phyloP scores from a whole-genome alignment of 2,329 filamentous ascomycete species.

The Gnomoniopsis sp. region DNA sequence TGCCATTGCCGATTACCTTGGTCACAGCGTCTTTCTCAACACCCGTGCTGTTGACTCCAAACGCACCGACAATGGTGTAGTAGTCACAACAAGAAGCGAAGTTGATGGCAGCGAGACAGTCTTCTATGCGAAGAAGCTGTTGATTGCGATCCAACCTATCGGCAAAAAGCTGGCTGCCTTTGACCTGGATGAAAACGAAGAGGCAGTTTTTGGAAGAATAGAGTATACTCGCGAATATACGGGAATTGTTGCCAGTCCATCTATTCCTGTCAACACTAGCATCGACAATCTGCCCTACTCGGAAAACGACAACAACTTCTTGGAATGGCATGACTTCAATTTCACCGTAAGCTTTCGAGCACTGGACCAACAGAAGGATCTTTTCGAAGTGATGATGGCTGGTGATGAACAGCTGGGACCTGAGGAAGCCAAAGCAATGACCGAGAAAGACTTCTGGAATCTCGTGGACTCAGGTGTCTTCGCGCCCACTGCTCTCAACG shows the following conservation, averaged over 20 bases:
- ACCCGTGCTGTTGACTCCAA: slow-evolving; percentile 30
- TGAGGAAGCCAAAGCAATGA: slow-evolving; percentile 24
- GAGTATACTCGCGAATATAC: slow-evolving; percentile 30
- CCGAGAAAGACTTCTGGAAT: slow-evolving; percentile 22
- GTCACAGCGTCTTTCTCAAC: slow-evolving; percentile 33
- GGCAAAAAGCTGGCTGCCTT: slow-evolving; percentile 28
- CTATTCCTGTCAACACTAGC: slow-evolving; percentile 25
- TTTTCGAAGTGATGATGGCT: slow-evolving; percentile 27
- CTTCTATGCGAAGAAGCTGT: slow-evolving; percentile 31
- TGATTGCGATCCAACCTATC: slow-evolving; percentile 34
- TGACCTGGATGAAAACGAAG: slow-evolving; percentile 30
- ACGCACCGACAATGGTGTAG: slow-evolving; percentile 27
- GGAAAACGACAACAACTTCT: slow-evolving; percentile 24
- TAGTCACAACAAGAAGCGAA: slow-evolving; percentile 27
- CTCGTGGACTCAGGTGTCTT: slow-evolving; percentile 23
- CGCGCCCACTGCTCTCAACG: slow-evolving; percentile 12
- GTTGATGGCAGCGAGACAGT: slow-evolving; percentile 22
- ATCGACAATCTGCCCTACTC: slow-evolving; percentile 28
- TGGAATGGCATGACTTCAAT: slow-evolving; percentile 24
- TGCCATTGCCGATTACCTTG: slow-evolving; percentile 31
- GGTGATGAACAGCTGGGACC: slow-evolving; percentile 21
- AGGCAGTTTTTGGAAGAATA: slow-evolving; percentile 29
- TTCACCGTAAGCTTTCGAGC: slow-evolving; percentile 28
- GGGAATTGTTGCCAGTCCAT: slow-evolving; percentile 29
- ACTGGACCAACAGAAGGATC: slow-evolving; percentile 20